Evolutionary conservation across 2,329 filamentous ascomycete species (phyloP).

Genomic region (Cordyceps militaris): DNA sequence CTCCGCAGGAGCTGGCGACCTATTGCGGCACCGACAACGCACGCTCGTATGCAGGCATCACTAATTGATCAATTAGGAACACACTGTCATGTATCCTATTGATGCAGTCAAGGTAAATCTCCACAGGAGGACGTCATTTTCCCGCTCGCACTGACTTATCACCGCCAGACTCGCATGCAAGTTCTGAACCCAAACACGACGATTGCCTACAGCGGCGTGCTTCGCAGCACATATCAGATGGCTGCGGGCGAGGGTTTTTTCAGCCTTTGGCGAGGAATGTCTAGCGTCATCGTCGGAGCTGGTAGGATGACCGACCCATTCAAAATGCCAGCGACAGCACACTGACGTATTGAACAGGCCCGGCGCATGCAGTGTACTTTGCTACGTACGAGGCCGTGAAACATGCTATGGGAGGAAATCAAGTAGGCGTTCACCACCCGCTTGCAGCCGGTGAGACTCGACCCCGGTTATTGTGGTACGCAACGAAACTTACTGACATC

Average conservation of each 20-base stretch:
- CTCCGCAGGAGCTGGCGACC: neutral
- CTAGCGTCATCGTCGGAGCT: constrained; percentile 90
- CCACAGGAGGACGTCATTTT: neutral
- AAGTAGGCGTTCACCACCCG: constrained; percentile 80
- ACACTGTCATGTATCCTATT: constrained; percentile 98
- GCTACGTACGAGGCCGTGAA: constrained; percentile 97
- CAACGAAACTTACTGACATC: neutral
- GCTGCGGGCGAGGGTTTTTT: constrained; percentile 82
- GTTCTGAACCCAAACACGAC: constrained; percentile 77
- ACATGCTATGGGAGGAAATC: constrained; percentile 89
- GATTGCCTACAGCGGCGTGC: constrained; percentile 80
- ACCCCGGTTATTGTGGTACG: neutral
- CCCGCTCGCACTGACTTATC: constrained; percentile 16
- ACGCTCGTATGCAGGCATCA: too few species aligned
- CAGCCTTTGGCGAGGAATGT: constrained; percentile 93
- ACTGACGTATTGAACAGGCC: constrained; percentile 51
- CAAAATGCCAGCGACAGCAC: constrained; percentile 7
- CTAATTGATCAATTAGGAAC: constrained; percentile 56
- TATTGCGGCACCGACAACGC: neutral
- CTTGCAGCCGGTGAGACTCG: constrained; percentile 68
- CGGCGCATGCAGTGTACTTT: constrained; percentile 96
- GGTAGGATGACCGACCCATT: constrained; percentile 48
- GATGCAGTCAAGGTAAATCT: constrained; percentile 83
- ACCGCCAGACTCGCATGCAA: constrained; percentile 89
- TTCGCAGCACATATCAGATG: constrained; percentile 89